Evolutionary conservation across 441 rosid species (phyloP), one percentile per base, ranked within the genome.

Genomic region (Aquilaria agallochum): DNA sequence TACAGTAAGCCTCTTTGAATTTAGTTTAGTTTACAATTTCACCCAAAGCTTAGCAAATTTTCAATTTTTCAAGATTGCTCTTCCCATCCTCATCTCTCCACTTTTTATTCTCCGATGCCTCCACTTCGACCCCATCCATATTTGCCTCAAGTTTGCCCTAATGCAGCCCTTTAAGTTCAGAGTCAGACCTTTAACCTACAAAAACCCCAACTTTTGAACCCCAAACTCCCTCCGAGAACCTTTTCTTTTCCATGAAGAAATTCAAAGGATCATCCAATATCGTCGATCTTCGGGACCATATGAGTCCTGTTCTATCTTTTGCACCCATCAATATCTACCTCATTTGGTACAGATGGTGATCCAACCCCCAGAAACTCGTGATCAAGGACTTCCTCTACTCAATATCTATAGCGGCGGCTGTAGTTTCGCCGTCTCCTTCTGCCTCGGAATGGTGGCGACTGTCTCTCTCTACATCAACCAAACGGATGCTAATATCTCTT

Each of bases 261-360:
- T 79, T 66, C 60, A 89, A 87, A 64, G 94, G 94, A 53, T 84
- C 94, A 0, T 87, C 98, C 0, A 74, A 88, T 58, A 58, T 90
- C 0, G 76, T 92, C 55, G 70, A 84, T 20, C 96, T 89, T 70
- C 86, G 89, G 0, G 89, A 92, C 86, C 98, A 92, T 58, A 92
- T 89, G 98, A 95, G 98, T 10, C 96, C 95, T 0, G 98, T 92
- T 0, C 95, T 92, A 54, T 84, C 98, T 2, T 83, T 92, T 30
- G 56, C 84, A 0, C 96, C 95, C 2, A 88, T 92, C 53, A 92
- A 87, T 74, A 78, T 92, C 59, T 84, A 87, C 74, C 74, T 89
- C 36, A 81, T 92, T 48, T 92, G 98, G 98, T 92, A 92, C 78
- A 96, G 98, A 20, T 72, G 60, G 0, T 92, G 98, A 96, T 9